These are phyloP conservation scores for Senna tora DNA, from an alignment of 306 rosid species.

Conservation along the genomic window DNA sequence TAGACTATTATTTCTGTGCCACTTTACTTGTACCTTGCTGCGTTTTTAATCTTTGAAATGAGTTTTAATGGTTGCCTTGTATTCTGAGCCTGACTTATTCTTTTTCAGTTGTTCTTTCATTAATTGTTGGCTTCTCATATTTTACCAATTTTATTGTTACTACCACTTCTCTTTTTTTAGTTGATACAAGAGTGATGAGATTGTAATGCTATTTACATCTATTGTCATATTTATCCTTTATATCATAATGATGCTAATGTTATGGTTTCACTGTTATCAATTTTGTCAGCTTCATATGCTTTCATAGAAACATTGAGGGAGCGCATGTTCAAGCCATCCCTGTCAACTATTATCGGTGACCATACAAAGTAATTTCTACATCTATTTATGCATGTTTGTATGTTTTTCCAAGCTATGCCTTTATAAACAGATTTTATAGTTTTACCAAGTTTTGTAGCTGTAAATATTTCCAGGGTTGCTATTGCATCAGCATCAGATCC, in stretches of 20 bases:
- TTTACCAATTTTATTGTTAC: neutral
- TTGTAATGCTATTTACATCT: neutral
- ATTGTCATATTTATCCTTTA: constrained; percentile 22
- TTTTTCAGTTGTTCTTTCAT: constrained; percentile 13
- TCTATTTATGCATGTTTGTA: constrained; percentile 35
- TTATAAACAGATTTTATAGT: constrained; percentile 30
- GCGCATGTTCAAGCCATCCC: constrained; percentile 89
- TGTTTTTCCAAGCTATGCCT: constrained; percentile 29
- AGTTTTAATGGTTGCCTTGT: neutral
- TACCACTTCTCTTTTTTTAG: neutral
- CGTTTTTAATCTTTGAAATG: neutral
- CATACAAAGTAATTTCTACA: constrained; percentile 62
- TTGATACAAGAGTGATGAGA: neutral
- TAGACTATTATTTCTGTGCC: neutral
- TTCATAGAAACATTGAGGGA: constrained; percentile 94
- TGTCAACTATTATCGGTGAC: constrained; percentile 77
- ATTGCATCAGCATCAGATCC: constrained; percentile 79
- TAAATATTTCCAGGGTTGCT: constrained; percentile 77
- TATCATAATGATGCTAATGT: constrained; percentile 32
- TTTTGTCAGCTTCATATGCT: constrained; percentile 72
- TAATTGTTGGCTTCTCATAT: constrained; percentile 17
- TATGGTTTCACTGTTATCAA: constrained; percentile 31
- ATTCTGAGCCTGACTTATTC: neutral
- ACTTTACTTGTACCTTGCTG: neutral
- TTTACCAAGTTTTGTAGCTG: constrained; percentile 57